Evolutionary conservation across 2,329 filamentous ascomycete genomes (phyloP), one percentile per base, ranked within the genome.

Genomic region (Dactylellina drechsleri): DNA sequence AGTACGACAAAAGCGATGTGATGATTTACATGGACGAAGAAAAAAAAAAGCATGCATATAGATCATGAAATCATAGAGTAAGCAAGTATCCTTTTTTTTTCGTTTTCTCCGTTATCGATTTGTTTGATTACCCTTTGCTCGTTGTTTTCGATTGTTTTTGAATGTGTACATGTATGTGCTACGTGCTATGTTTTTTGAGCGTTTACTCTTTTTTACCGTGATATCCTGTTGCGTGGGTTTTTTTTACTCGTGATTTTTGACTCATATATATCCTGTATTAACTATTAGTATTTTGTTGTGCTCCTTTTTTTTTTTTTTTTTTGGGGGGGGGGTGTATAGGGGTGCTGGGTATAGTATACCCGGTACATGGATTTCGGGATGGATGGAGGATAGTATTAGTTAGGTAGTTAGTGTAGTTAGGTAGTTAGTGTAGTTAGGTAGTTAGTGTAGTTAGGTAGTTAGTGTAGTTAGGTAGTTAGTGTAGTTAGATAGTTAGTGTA

Each of bases 41-140:
- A 53, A 57, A 7, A n/a, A 1, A 52, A 26, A 64, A 28, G 58
- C 59, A 52, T 56, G 61, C 61, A 57, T 66, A 66, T 66, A 66
- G 56, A 73, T 73, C 68, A 72, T 73, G 61, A 54, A 53, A 49
- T 57, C 66, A 54, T 70, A 70, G 57, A 54, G 57, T 36, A 23
- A 52, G 40, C 66, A 16, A 15, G 49, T 70, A 50, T 67, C 60
- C 20, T 67, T 53, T 73, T 36, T 23, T 16, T 23, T 43, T 28
- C 43, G 28, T 64, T n/a, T 23, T 43, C 57, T 58, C 45, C 40
- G 41, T 13, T 40, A 41, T 61, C 18, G 18, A 52, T 43, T 59
- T n/a, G n/a, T 47, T 12, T 36, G 10, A 59, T 47, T 5, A 50
- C 20, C 45, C 23, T 43, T 56, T 61, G 43, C 36, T 52, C 67